Evolutionary conservation across 2,329 filamentous ascomycete genomes (phyloP).

Genomic region (Aspergillus uvarum): DNA sequence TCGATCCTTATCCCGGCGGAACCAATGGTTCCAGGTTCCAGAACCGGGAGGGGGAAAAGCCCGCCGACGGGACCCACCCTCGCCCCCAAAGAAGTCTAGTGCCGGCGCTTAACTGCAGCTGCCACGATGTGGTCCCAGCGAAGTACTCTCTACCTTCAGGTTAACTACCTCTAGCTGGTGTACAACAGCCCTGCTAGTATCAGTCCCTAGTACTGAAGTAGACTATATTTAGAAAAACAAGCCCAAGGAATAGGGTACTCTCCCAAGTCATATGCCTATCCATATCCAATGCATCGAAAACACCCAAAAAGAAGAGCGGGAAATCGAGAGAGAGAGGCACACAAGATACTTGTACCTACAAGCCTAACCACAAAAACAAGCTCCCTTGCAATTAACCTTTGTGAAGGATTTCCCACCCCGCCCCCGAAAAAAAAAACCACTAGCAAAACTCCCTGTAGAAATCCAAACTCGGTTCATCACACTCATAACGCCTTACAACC

Average conservation of each 20-base stretch:
- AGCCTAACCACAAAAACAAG: slow-evolving; percentile 3
- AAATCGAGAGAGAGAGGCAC: not conserved
- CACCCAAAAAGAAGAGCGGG: not conserved
- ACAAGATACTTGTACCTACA: not conserved
- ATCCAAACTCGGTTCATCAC: slow-evolving; percentile 12
- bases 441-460: slow-evolving; percentile 15
- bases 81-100: not conserved
- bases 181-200: not conserved
- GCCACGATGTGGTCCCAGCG: not conserved
- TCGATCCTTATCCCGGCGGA: not conserved
- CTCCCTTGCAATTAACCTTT: not conserved
- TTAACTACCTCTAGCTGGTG: not conserved
- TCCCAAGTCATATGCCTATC: not conserved
- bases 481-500: slow-evolving; percentile 4
- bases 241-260: too few species aligned
- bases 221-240: too few species aligned
- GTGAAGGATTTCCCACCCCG: not conserved
- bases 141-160: too few species aligned
- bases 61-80: not conserved
- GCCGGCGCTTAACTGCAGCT: not conserved
- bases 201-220: not conserved
- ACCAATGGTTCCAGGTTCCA: not conserved
- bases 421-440: not conserved
- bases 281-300: not conserved
- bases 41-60: not conserved